These are phyloP conservation scores for Globisporangium barbulae DNA, from an alignment of 352 stramenopile species.

Conservation along the genomic window DNA sequence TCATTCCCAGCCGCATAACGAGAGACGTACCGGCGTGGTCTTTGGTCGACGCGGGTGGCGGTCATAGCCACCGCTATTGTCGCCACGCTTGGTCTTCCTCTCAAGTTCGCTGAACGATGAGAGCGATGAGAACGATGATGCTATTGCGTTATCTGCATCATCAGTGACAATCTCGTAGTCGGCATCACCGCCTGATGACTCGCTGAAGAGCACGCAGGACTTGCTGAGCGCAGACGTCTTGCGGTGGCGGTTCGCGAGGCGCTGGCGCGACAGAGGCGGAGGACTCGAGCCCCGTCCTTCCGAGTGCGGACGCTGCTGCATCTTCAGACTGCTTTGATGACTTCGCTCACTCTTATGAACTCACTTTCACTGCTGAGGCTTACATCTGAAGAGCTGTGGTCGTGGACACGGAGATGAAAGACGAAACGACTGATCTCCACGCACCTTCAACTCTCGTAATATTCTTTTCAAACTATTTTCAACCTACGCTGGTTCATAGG, in stretches of 20 bases:
- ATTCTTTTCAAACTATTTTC: not conserved
- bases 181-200: not conserved
- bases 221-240: slow-evolving; percentile 12
- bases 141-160: not conserved
- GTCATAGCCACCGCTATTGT: not conserved
- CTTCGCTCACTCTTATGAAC: not conserved
- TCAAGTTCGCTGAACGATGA: not conserved
- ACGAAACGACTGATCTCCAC: not conserved
- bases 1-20: not conserved
- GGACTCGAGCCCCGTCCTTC: slow-evolving; percentile 3
- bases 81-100: not conserved
- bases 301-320: slow-evolving; percentile 11
- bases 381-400: too few species aligned
- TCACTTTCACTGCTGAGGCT: not conserved
- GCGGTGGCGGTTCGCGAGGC: slow-evolving; percentile 3
- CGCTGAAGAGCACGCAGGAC: slow-evolving; percentile 16
- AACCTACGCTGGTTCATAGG: not conserved
- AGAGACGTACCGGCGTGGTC: slow-evolving; percentile 30
- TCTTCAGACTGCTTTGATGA: too few species aligned
- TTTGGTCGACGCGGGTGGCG: slow-evolving; percentile 27
- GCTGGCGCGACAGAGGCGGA: not conserved
- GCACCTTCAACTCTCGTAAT: not conserved
- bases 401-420: not conserved
- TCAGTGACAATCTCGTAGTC: not conserved
- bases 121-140: not conserved